Evolutionary conservation across 441 rosid genomes (phyloP).

Genomic region (Rhodomyrtus psidioides): DNA sequence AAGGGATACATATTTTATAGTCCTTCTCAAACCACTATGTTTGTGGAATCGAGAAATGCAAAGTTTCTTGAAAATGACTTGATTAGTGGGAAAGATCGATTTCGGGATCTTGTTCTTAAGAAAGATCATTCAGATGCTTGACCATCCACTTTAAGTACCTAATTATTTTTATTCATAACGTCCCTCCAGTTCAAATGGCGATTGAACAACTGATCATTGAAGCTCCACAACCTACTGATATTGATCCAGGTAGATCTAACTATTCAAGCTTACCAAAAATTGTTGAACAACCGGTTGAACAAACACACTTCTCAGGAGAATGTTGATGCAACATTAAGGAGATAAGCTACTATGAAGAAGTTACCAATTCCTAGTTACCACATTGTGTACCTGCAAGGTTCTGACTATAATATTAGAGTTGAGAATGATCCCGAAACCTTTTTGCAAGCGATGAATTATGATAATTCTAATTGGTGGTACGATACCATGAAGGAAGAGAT

Average conservation of each 20-base stretch:
- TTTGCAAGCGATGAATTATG: no score
- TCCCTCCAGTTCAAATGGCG: fast-evolving
- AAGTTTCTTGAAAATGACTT: no score
- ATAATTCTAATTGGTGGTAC: no score
- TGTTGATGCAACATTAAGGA: neutral
- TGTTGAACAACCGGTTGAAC: neutral
- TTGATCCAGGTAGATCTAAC: neutral
- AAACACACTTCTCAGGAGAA: neutral
- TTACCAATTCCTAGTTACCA: neutral
- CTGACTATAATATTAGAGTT: no score
- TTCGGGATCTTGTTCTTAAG: no score
- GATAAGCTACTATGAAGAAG: neutral
- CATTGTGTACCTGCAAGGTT: neutral
- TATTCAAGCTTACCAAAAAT: neutral
- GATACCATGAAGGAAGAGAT: no score
- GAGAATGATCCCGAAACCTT: no score
- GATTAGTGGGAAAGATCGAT: neutral
- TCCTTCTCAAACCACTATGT: neutral
- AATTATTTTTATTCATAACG: no score
- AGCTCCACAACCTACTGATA: neutral
- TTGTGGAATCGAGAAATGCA: no score
- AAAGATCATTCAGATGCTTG: neutral
- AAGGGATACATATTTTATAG: neutral
- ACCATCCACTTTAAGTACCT: no score
- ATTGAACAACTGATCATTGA: no score